Percentiles rank a stretch among this genome's conserved stretches.
phyloP scores from a whole-genome alignment of 106 monocot species.

The Phalaenopsis aphrodite region DNA sequence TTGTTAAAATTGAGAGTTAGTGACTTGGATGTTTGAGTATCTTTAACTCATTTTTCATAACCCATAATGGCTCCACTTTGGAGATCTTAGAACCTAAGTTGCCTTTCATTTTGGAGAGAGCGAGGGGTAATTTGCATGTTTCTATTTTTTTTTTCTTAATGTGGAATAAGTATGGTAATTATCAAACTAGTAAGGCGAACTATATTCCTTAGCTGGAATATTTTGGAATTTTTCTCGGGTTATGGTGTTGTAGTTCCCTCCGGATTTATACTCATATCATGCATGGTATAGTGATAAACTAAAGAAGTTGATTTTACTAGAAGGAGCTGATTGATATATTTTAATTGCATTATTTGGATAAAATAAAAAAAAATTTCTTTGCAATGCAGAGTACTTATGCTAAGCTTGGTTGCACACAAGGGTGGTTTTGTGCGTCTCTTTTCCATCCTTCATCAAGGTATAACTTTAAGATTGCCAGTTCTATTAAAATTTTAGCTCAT shows the following conservation, averaged over 20 bases:
- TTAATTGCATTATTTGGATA: not conserved
- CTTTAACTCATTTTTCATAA: not conserved
- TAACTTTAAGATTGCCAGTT: not conserved
- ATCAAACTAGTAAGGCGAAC: not conserved
- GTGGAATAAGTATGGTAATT: not conserved
- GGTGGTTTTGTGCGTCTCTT: conserved; percentile 74
- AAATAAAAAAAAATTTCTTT: conserved; percentile 5
- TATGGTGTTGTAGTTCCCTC: not conserved
- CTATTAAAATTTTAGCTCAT: not conserved
- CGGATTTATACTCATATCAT: not conserved
- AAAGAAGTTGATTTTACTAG: not conserved
- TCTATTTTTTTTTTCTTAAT: not conserved
- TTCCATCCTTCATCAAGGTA: conserved; percentile 78
- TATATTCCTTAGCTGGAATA: not conserved
- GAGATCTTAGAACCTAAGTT: not conserved
- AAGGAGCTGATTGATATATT: not conserved
- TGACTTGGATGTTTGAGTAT: not conserved
- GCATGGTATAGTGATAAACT: not conserved
- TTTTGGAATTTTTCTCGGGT: not conserved
- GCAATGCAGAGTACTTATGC: conserved; percentile 59
- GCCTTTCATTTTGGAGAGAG: not conserved
- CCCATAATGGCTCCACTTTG: not conserved
- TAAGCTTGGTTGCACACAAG: conserved; percentile 74
- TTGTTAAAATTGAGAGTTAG: not conserved
- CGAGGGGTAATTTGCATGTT: not conserved